Conservation (phyloP, 495 filamentous ascomycete species). For the Clohesyomyces aquaticus region DNA sequence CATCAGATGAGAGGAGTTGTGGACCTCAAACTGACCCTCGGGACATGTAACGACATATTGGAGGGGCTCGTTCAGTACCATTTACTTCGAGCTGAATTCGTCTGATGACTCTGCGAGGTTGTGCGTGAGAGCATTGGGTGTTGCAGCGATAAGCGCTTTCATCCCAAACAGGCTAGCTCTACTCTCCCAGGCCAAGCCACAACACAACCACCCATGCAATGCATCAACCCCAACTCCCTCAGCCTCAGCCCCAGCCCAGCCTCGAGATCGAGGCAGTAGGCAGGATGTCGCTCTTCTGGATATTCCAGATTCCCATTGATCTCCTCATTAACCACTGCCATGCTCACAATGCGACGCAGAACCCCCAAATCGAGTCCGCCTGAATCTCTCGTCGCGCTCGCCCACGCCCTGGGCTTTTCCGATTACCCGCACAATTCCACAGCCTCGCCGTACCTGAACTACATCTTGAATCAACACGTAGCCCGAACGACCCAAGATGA, state of each 20-base stretch:
- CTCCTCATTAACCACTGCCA: background rate
- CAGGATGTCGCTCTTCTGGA: background rate
- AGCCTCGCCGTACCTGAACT: conserved; percentile 24
- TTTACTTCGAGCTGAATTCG: too few species aligned
- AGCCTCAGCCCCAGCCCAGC: conserved; percentile 12
- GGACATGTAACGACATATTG: too few species aligned
- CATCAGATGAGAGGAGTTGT: too few species aligned
- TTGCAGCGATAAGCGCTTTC: too few species aligned
- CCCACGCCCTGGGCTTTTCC: conserved; percentile 20
- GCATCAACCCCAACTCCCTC: background rate
- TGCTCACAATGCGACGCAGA: conserved; percentile 11
- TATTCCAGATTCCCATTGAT: background rate
- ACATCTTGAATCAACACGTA: conserved; percentile 23
- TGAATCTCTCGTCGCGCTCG: conserved; percentile 17
- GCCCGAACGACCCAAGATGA: conserved; percentile 12
- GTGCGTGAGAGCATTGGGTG: too few species aligned
- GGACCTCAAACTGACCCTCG: too few species aligned
- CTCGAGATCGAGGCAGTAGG: background rate
- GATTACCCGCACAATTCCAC: conserved; percentile 10
- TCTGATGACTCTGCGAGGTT: too few species aligned
- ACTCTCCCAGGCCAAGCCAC: too few species aligned
- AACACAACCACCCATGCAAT: background rate
- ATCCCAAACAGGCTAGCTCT: too few species aligned
- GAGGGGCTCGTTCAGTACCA: too few species aligned
- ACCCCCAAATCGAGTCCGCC: background rate